Evolutionary conservation across 139 green algal species (phyloP).

Genomic region (Chlamydomonas applanata): DNA sequence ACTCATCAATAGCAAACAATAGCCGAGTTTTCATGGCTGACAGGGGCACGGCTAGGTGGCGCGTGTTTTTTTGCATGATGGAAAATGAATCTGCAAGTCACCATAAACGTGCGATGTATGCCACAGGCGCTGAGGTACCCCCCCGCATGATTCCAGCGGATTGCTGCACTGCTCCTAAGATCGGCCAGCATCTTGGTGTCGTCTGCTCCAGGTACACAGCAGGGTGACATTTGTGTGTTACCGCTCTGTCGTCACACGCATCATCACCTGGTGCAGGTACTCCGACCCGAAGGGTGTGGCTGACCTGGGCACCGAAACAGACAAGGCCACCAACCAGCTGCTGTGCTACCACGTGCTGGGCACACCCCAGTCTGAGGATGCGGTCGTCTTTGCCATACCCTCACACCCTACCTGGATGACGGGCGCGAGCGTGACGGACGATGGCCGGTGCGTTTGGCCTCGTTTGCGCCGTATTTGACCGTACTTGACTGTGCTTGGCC

Average conservation of each 20-base stretch:
- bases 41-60: too few relatives aligned
- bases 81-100: too few relatives aligned
- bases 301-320: constrained; percentile 83
- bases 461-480: constrained; percentile 1
- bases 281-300: constrained; percentile 14
- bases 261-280: constrained; percentile 17
- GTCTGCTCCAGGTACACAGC: too few relatives aligned
- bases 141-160: too few relatives aligned
- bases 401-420: constrained; percentile 64
- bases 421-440: constrained; percentile 71
- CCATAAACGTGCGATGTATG: too few relatives aligned
- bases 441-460: constrained; percentile 61
- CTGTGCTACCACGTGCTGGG: constrained; percentile 88
- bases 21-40: too few relatives aligned
- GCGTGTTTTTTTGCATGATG: too few relatives aligned
- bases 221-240: too few relatives aligned
- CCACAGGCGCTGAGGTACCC: too few relatives aligned
- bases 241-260: neutral
- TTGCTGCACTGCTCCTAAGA: too few relatives aligned
- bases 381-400: constrained; percentile 50
- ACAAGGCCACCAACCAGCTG: constrained; percentile 72
- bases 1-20: too few relatives aligned
- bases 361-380: constrained; percentile 54
- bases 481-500: neutral
- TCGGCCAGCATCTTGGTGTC: too few relatives aligned